Base-by-base conservation (phyloP, 306 rosid species). In the Purshia tridentata region DNA sequence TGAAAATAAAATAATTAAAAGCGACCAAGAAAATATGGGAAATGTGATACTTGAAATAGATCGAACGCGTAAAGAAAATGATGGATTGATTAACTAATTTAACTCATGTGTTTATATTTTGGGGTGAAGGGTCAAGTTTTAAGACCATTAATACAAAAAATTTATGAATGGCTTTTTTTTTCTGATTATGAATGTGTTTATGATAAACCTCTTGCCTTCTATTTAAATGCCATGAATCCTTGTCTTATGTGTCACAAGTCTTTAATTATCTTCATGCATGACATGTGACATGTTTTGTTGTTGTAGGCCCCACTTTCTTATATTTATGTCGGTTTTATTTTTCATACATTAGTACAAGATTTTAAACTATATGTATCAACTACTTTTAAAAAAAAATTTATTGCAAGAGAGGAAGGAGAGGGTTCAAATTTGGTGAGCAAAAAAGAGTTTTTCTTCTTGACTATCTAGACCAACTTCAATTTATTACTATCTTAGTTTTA, bases 1-100 rank as follows among this genome's bases (percentile, higher is more conserved):
- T 59, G 76, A 71, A 70, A 52, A 62, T 55, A 72, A 69, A 77
- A 54, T 53, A n/a, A 37, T 11, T 29, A 29, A 29, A 39, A 8
- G 51, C 12, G 60, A 40, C 51, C 22, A 3, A 20, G 1, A 69
- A 77, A 77, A 50, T 70, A 53, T 67, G 61, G 58, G 35, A 56
- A 76, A 47, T 69, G 54, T 77, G 57, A 60, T 67, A 18, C 53
- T 64, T 64, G 9, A 11, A 42, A 9, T n/a, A 18, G 8, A 41
- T 6, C n/a, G 6, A 41, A 12, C n/a, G 6, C 40, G 5, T 44
- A 5, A 29, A 9, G 35, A 49, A 61, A 61, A 2, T 14, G 66
- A 61, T 39, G 20, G 23, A 53, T 39, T 56, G 23, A 53, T 8
- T 48, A 9, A 3, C n/a, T n/a, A n/a, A n/a, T n/a, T 9, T 3